A percentile compares a stretch with the other conserved stretches of the same genome.
These are phyloP conservation scores for Trichophyton rubrum DNA, from an alignment of 2,329 filamentous ascomycete species.

Conservation along the genomic window DNA sequence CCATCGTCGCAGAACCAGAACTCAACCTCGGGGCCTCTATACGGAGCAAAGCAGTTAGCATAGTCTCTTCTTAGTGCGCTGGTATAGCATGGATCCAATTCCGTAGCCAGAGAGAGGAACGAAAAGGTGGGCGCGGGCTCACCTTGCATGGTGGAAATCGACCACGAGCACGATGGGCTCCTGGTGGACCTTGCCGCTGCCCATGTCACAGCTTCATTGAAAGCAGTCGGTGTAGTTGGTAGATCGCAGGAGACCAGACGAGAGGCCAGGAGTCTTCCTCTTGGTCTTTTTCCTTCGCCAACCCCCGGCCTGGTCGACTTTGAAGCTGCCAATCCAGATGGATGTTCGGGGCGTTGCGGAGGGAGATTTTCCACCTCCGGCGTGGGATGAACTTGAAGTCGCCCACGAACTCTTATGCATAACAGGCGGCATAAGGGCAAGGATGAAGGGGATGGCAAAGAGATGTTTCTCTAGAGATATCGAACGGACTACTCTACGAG, in stretches of 20 bases:
- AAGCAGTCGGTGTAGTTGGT: neutral
- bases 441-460: too few species aligned
- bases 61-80: neutral
- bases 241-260: neutral
- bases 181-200: conserved; percentile 21
- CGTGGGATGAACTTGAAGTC: neutral
- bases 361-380: neutral
- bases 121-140: neutral
- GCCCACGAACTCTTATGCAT: too few species aligned
- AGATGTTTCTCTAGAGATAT: too few species aligned
- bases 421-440: too few species aligned
- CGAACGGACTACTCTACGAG: too few species aligned
- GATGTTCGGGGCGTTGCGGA: neutral
- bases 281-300: neutral
- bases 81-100: too few species aligned
- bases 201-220: conserved; percentile 9
- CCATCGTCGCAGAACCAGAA: conserved; percentile 75
- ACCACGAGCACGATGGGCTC: conserved; percentile 63
- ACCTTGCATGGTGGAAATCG: conserved; percentile 66
- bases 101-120: too few species aligned
- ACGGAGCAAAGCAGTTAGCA: conserved; percentile 2
- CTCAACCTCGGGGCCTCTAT: conserved; percentile 80
- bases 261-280: neutral
- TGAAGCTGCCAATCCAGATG: neutral
- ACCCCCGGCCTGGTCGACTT: neutral